A percentile compares a stretch with the other conserved stretches of the same genome.
These are phyloP conservation scores for Nymphaea thermarum DNA, from an alignment of 164 flowering plant genomes.

Conservation along the genomic window DNA sequence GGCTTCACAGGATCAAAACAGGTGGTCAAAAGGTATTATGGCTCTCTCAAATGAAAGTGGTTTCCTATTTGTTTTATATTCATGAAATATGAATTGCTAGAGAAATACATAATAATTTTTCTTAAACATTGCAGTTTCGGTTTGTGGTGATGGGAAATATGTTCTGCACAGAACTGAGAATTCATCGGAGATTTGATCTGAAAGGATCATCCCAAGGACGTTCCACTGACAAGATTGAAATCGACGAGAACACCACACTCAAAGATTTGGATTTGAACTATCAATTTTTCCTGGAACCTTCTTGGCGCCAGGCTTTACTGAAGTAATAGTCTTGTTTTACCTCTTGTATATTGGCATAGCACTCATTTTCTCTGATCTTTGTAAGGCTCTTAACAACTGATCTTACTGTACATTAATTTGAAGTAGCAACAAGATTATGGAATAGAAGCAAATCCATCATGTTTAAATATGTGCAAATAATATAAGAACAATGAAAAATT, in stretches of 20 bases:
- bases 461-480: background rate
- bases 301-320: constrained; percentile 77
- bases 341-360: background rate
- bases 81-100: background rate
- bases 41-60: background rate
- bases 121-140: constrained; percentile 57
- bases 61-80: background rate
- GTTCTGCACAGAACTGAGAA: constrained; percentile 94
- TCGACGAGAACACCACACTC: constrained; percentile 89
- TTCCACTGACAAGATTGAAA: constrained; percentile 85
- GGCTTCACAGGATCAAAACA: constrained; percentile 93
- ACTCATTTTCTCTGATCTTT: background rate
- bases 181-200: constrained; percentile 93
- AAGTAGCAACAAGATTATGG: background rate
- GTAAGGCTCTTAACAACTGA: background rate
- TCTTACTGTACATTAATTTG: background rate
- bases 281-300: constrained; percentile 85
- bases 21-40: constrained; percentile 86
- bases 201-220: constrained; percentile 98
- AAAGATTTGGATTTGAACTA: constrained; percentile 94
- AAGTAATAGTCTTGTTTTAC: constrained; percentile 30
- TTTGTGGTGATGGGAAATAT: constrained; percentile 99
- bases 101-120: background rate
- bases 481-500: too few relatives aligned
- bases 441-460: background rate